Conservation (phyloP, 441 rosid species). For the Populus tomentosa region DNA sequence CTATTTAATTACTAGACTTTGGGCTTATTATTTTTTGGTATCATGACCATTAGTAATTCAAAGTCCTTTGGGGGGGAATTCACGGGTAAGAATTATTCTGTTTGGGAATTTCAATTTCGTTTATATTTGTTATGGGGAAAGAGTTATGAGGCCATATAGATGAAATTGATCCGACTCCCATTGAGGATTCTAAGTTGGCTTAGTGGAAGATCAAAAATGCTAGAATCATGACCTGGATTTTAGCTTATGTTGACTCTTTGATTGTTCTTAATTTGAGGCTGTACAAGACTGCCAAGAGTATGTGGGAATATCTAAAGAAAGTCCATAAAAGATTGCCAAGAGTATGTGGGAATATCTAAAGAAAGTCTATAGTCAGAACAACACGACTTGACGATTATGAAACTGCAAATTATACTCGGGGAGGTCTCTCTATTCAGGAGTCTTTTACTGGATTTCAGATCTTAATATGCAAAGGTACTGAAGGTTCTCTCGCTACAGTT, state of each 20-base stretch:
- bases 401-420: no score
- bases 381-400: no score
- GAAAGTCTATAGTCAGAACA: no score
- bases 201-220: not conserved
- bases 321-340: no score
- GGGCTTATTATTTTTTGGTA: not conserved
- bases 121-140: not conserved
- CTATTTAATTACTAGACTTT: not conserved
- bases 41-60: not conserved
- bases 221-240: not conserved
- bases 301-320: no score
- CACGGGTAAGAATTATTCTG: not conserved
- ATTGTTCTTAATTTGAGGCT: not conserved
- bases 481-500: not conserved
- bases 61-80: not conserved
- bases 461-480: not conserved
- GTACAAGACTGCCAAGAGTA: no score
- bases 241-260: not conserved
- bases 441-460: no score
- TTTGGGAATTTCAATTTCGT: not conserved
- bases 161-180: not conserved
- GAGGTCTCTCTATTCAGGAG: no score
- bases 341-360: no score
- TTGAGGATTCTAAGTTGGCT: not conserved
- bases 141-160: constrained; percentile 1